Base-by-base conservation (phyloP, 805 yeast genomes). In the Suhomyces canberraensis region DNA sequence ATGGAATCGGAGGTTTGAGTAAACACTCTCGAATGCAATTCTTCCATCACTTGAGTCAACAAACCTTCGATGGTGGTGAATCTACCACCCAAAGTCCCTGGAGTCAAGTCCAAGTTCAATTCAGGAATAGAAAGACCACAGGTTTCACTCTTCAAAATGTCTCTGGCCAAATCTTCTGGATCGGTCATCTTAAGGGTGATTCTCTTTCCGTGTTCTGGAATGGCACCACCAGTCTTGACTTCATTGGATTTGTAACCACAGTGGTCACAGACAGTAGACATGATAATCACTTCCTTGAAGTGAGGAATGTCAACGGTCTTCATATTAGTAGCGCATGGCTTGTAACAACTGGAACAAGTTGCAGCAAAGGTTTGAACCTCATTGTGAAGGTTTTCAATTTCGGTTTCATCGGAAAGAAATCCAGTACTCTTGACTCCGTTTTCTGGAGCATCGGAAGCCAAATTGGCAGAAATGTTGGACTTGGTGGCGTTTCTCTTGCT, bases 171-270 rank as follows among this genome's bases (percentile, higher is more conserved):
- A 69, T 93, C 99, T 49, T 88, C 95, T 2, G 89, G 81, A 48
- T 91, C 98, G 41, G 84, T 89, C 45, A 91, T 81, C 45, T 70
- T 71, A 36, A 93, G 71, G 1, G 82, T 72, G 42, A 89, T 76
- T 44, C 73, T 79, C 46, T 80, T 80, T 44, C 97, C 99, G 59
- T 80, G 73, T 3, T 71, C 83, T 21, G 98, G 97, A 32, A 93
- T 83, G 7, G 84, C 95, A 51, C 99, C 99, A 41, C 99, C 99
- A 4, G 98, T 93, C 67, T 91, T 93, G 46, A 93, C 98, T 63
- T 93, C 99, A 58, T 93, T 93, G 13, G 95, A 86, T 66, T 87
- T 91, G 66, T 85, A 93, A 25, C 98, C 98, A 66, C 99, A 93
- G 45, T 77, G 66, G 21, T 82, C 90, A 67, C 99, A 93, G 1